Evolutionary conservation across 305 asterid genomes (phyloP).

Genomic region (Striga hermonthica): DNA sequence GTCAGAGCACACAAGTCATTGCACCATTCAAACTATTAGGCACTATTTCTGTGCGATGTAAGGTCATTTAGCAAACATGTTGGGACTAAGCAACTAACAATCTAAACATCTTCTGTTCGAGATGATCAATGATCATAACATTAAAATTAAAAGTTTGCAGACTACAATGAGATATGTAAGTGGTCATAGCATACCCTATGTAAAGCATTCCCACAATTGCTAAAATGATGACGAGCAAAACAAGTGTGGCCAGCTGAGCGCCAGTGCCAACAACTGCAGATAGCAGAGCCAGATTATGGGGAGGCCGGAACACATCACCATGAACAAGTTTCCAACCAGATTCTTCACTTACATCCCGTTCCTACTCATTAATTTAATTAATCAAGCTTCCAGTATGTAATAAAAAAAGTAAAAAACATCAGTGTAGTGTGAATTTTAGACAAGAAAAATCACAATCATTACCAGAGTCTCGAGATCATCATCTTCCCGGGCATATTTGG

Average conservation of each 20-base stretch:
- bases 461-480: conserved; percentile 64
- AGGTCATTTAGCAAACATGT: not conserved
- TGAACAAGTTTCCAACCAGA: conserved; percentile 77
- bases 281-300: conserved; percentile 50
- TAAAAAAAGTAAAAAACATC: conserved; percentile 16
- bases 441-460: conserved; percentile 22
- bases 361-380: conserved; percentile 37
- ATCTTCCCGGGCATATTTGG: conserved; percentile 61
- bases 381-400: conserved; percentile 24
- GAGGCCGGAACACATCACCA: conserved; percentile 78
- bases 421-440: conserved; percentile 9
- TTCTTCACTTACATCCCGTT: conserved; percentile 68
- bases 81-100: not conserved
- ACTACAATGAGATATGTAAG: conserved; percentile 22
- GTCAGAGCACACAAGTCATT: conserved; percentile 8
- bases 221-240: conserved; percentile 62
- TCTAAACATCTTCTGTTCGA: not conserved
- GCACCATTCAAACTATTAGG: conserved; percentile 2
- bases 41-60: not conserved
- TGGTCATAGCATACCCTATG: conserved; percentile 50
- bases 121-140: not conserved
- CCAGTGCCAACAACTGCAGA: conserved; percentile 82
- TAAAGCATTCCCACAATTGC: conserved; percentile 67
- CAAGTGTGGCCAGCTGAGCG: conserved; percentile 66
- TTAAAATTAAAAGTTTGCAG: not conserved